phyloP scores from a whole-genome alignment of 2,329 filamentous ascomycete genomes.

The Pseudopyricularia cyperi region DNA sequence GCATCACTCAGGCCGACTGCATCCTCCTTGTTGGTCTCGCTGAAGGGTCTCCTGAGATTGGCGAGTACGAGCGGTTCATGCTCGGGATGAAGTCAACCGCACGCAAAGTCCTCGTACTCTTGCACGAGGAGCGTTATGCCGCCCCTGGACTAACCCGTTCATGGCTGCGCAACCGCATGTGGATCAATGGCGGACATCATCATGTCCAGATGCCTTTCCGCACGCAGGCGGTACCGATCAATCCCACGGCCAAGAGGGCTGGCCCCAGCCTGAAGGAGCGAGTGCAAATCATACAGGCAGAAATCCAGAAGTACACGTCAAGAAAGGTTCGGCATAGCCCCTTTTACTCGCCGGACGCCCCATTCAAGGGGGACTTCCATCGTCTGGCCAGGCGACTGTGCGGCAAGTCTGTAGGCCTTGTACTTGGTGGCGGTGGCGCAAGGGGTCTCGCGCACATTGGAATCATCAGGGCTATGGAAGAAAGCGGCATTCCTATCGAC shows the following conservation, averaged over 20 bases:
- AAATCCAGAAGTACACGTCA: slow-evolving; percentile 97
- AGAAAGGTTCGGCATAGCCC: slow-evolving; percentile 79
- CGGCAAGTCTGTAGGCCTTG: slow-evolving; percentile 86
- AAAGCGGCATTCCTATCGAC: slow-evolving; percentile 91
- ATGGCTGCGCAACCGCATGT: slow-evolving; percentile 86
- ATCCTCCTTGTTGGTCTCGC: slow-evolving; percentile 87
- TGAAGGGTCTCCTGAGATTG: slow-evolving; percentile 78
- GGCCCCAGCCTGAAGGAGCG: slow-evolving; percentile 80
- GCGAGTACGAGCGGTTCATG: slow-evolving; percentile 93
- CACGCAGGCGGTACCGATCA: slow-evolving; percentile 60
- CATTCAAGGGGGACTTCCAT: slow-evolving; percentile 95
- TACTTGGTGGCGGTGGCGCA: slow-evolving; percentile 86
- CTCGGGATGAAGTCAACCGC: slow-evolving; percentile 96
- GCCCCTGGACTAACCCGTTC: slow-evolving; percentile 70
- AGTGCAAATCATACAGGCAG: slow-evolving; percentile 88
- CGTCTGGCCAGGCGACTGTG: slow-evolving; percentile 79
- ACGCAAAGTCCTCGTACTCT: slow-evolving; percentile 76
- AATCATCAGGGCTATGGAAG: slow-evolving; percentile 87
- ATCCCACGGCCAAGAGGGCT: slow-evolving; percentile 62
- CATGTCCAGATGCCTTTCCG: slow-evolving; percentile 94
- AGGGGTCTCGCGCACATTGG: slow-evolving; percentile 86
- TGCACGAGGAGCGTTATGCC: slow-evolving; percentile 84
- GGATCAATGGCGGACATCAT: slow-evolving; percentile 97
- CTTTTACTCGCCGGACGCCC: slow-evolving; percentile 80
- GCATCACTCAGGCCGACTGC: slow-evolving; percentile 91